These are phyloP conservation scores for Cordyceps farinosa DNA, from an alignment of 2,329 filamentous ascomycete species.

Conservation along the genomic window DNA sequence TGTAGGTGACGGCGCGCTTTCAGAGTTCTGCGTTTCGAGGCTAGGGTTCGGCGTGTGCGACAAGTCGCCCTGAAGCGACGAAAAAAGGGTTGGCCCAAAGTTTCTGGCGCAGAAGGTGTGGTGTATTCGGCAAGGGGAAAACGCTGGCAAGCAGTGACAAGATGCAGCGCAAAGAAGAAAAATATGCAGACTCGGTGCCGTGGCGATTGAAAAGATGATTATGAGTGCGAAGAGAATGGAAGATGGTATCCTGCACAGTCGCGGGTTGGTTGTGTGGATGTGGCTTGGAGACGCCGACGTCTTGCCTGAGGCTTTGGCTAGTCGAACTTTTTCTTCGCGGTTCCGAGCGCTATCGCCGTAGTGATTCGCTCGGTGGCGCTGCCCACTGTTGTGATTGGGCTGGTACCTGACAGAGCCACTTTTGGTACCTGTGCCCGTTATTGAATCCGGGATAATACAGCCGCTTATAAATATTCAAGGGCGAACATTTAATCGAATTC, in stretches of 20 bases:
- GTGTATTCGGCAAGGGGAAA: neutral
- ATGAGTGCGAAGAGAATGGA: neutral
- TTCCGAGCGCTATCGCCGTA: slow-evolving; percentile 18
- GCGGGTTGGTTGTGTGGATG: neutral
- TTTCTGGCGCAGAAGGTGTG: slow-evolving; percentile 9
- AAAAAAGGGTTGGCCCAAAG: neutral
- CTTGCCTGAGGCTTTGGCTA: neutral
- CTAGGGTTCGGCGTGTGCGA: neutral
- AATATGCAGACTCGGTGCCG: neutral
- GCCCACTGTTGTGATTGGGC: slow-evolving; percentile 15
- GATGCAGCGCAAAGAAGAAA: neutral
- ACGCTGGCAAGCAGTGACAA: neutral
- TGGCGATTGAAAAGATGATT: slow-evolving; percentile 3
- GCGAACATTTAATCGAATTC: neutral
- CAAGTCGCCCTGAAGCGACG: neutral
- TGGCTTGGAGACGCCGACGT: slow-evolving; percentile 8
- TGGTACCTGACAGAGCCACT: slow-evolving; percentile 18
- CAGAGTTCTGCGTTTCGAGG: neutral
- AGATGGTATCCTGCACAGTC: neutral
- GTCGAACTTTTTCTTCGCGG: slow-evolving; percentile 18
- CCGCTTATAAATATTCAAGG: neutral
- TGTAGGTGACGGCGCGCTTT: neutral
- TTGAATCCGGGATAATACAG: neutral
- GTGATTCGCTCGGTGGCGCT: slow-evolving; percentile 12
- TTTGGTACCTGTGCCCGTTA: neutral